Conservation (phyloP, 352 stramenopile species). For the Globisporangium rhizosaccharum region DNA sequence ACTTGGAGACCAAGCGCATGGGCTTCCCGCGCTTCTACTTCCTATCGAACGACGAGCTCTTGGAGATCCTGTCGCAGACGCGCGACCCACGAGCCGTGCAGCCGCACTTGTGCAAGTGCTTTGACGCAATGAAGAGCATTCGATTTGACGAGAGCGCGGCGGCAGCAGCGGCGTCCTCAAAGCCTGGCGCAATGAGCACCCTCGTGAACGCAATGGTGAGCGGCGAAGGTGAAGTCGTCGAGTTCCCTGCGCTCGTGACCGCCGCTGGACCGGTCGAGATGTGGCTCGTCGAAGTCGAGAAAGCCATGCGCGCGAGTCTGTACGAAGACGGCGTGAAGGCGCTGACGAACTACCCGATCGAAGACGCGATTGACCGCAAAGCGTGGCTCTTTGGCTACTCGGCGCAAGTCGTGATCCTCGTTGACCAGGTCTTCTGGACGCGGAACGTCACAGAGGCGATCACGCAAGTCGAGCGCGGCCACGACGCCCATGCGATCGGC, state of each 20-base stretch:
- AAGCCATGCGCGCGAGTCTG: slow-evolving; percentile 80
- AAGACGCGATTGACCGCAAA: slow-evolving; percentile 85
- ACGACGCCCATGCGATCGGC: slow-evolving; percentile 61
- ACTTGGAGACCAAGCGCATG: slow-evolving; percentile 91
- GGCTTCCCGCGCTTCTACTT: slow-evolving; percentile 92
- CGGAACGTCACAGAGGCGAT: slow-evolving; percentile 83
- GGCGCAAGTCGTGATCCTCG: slow-evolving; percentile 84
- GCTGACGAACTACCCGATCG: slow-evolving; percentile 81
- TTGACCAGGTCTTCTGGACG: slow-evolving; percentile 92
- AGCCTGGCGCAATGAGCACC: slow-evolving; percentile 29
- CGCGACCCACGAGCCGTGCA: slow-evolving; percentile 87
- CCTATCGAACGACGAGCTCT: slow-evolving; percentile 88
- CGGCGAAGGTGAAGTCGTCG: slow-evolving; percentile 81
- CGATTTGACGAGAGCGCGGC: slow-evolving; percentile 55
- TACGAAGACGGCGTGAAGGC: slow-evolving; percentile 85
- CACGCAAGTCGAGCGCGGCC: slow-evolving; percentile 59
- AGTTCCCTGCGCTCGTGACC: slow-evolving; percentile 65
- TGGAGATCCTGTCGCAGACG: slow-evolving; percentile 90
- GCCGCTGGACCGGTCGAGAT: slow-evolving; percentile 83
- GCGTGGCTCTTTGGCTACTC: slow-evolving; percentile 88
- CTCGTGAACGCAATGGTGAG: slow-evolving; percentile 82
- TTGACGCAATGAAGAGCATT: slow-evolving; percentile 91
- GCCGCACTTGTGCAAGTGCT: slow-evolving; percentile 89
- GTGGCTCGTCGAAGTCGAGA: slow-evolving; percentile 87
- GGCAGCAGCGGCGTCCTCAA: slow-evolving; percentile 4